Evolutionary conservation across 306 rosid genomes (phyloP), one percentile per base, ranked within the genome.

Genomic region (Sophora flavescens): DNA sequence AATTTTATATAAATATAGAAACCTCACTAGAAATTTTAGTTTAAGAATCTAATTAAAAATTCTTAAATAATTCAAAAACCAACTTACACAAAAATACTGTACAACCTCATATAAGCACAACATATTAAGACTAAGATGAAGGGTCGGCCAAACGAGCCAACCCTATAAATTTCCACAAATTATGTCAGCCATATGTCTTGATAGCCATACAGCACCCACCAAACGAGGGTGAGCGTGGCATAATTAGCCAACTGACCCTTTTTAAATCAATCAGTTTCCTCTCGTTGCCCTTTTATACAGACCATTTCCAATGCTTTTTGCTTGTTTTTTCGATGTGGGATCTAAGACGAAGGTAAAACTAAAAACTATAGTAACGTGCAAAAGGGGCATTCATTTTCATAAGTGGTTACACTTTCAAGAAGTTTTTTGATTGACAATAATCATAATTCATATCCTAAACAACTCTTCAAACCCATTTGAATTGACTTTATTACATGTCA

Each of bases 231-330:
- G 73, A 88, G 91, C 70, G 85, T 54, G 92, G 97, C 98, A 91
- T 76, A 93, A 6, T 88, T 89, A 88, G 97, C 96, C 96, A 87
- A 82, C 92, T 80, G 92, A 89, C 97, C 93, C 98, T 93, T 89
- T 82, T 89, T 88, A 83, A 59, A 0, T 0, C 10, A 8, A 9
- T 2, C 14, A 0, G 3, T 0, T 44, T 12, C 3, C 50, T 44
- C 4, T 44, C 50, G 10, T 7, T 1, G 11, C 3, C 50, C 2
- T 44, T 44, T 86, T 86, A 79, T 83, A 83, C 0, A 0, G 1
- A 0, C 14, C 3, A 12, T 0, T 44, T 5, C 17, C 14, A 3
- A 3, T 17, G 8, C 12, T 6, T 12, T 11, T 3, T 1, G 1
- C 2, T 0, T 0, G 0, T 3, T 1, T 42, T 8, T 3, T 0